A percentile compares a stretch with the other conserved stretches of the same genome.
Conservation (phyloP, 163 green algal genomes). For the Volvox carteri region DNA sequence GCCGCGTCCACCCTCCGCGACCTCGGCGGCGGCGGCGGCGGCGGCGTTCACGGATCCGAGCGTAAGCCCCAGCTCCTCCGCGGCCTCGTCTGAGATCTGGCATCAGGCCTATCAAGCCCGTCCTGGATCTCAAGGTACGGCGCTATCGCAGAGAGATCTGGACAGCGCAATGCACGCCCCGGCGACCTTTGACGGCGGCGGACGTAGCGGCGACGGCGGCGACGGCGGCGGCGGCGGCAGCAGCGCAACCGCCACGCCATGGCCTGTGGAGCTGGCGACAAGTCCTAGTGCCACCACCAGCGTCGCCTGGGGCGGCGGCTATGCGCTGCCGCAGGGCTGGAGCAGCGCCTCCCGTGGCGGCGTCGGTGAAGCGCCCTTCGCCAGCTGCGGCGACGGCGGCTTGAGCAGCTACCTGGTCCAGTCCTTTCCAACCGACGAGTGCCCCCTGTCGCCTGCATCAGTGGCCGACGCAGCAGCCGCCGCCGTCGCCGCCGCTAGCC, state of each 20-base stretch:
- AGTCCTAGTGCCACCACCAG: slow-evolving; percentile 1
- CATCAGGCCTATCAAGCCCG: too few species aligned
- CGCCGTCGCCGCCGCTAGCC: background rate
- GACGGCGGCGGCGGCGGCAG: background rate
- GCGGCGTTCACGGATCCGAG: too few species aligned
- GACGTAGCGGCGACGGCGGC: too few species aligned
- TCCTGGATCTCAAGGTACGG: too few species aligned
- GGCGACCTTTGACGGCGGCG: background rate
- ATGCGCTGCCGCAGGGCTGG: background rate
- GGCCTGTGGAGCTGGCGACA: background rate
- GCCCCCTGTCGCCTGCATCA: background rate
- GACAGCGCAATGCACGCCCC: background rate
- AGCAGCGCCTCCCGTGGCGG: background rate
- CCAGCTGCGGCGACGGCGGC: background rate
- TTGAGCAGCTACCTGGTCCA: background rate
- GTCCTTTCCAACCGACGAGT: slow-evolving; percentile 26
- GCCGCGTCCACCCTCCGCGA: too few species aligned
- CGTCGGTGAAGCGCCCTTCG: background rate
- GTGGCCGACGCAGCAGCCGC: background rate
- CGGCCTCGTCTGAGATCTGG: too few species aligned
- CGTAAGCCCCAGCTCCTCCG: too few species aligned
- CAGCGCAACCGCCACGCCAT: background rate
- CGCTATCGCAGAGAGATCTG: too few species aligned
- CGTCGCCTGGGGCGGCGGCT: background rate
- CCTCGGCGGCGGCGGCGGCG: too few species aligned